Evolutionary conservation across 2,329 filamentous ascomycete species (phyloP).

Genomic region (Harringtonia aguacate): DNA sequence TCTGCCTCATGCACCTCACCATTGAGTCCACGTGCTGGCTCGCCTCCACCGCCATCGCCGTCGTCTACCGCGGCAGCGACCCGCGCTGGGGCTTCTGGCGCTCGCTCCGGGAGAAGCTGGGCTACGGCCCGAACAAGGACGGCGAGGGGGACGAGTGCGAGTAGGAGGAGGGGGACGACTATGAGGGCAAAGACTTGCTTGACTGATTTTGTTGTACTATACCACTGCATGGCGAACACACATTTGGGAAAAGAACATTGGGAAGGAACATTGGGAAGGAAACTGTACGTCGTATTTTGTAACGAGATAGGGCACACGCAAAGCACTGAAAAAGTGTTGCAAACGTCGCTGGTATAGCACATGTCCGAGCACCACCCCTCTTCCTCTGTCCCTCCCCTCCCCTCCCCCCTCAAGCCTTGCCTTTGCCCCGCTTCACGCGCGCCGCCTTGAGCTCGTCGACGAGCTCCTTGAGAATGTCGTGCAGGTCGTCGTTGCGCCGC

Average conservation of each 20-base stretch:
- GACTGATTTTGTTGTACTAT: not conserved
- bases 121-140: constrained; percentile 5
- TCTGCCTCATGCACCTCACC: constrained; percentile 33
- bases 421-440: constrained; percentile 21
- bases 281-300: too few relatives aligned
- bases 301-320: too few relatives aligned
- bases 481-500: constrained; percentile 75
- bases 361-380: too few relatives aligned
- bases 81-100: constrained; percentile 8
- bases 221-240: too few relatives aligned
- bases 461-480: constrained; percentile 60
- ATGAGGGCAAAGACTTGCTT: not conserved
- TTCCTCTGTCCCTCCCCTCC: too few relatives aligned
- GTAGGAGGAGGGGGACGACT: not conserved
- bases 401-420: not conserved
- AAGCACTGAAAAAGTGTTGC: too few relatives aligned
- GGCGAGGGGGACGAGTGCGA: not conserved
- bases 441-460: constrained; percentile 49
- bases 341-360: too few relatives aligned
- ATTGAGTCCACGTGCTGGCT: constrained; percentile 36
- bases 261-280: too few relatives aligned
- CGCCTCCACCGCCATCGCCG: constrained; percentile 22
- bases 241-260: too few relatives aligned
- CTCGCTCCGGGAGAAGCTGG: constrained; percentile 15
- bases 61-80: constrained; percentile 10